These are phyloP conservation scores for Zalaria obscura DNA, from an alignment of 2,329 filamentous ascomycete species.

Conservation along the genomic window DNA sequence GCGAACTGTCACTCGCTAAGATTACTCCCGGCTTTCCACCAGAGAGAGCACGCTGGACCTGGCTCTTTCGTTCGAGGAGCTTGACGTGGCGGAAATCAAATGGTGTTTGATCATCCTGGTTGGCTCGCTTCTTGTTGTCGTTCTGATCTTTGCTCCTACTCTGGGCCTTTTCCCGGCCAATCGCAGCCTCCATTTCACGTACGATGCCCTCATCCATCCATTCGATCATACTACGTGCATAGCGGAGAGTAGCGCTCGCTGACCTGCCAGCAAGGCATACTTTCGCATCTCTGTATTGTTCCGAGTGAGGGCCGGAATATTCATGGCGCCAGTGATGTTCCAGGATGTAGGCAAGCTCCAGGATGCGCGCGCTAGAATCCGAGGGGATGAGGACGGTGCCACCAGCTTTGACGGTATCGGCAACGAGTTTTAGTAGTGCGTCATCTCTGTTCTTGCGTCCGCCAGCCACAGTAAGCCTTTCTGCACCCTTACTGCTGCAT, in stretches of 20 bases:
- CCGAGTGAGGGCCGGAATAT: constrained; percentile 17
- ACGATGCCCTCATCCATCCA: constrained; percentile 98
- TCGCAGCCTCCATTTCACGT: constrained; percentile 46
- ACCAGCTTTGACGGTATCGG: constrained; percentile 62
- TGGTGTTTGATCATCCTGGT: constrained; percentile 44
- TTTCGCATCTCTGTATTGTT: constrained; percentile 35
- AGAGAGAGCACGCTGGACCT: constrained; percentile 57
- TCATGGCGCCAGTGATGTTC: constrained; percentile 75
- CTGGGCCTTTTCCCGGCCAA: constrained; percentile 20
- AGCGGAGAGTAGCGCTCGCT: constrained; percentile 74
- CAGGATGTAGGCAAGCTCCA: constrained; percentile 82
- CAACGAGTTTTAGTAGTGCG: constrained; percentile 66
- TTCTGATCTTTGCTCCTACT: constrained; percentile 25
- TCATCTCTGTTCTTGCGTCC: constrained; percentile 75
- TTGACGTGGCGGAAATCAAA: constrained; percentile 84
- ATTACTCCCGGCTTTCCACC: constrained; percentile 54
- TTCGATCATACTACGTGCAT: constrained; percentile 89
- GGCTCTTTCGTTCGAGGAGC: constrained; percentile 66
- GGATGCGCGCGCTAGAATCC: constrained; percentile 85
- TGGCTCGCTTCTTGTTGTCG: constrained; percentile 6
- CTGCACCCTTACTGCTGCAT: constrained; percentile 73
- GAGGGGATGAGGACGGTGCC: constrained; percentile 88
- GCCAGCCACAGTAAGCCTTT: constrained; percentile 41
- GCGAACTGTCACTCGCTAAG: constrained; percentile 73
- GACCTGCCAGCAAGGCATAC: constrained; percentile 79